These are phyloP conservation scores for Colletotrichum eremochloae DNA, from an alignment of 2,329 filamentous ascomycete species.

Conservation along the genomic window DNA sequence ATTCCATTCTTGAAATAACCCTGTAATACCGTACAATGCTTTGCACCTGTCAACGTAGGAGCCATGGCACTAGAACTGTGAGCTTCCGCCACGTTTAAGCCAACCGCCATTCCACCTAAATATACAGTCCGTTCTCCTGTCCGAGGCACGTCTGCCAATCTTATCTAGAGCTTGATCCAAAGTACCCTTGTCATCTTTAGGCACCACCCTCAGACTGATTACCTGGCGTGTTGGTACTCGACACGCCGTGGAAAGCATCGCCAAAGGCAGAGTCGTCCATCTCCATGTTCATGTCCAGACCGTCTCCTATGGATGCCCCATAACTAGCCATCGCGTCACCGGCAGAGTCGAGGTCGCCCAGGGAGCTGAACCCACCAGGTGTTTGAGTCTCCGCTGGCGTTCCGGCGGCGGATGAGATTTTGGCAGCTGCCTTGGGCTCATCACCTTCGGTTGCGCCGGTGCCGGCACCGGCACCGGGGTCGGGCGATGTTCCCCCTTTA, in stretches of 20 bases:
- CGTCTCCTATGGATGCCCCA: slow-evolving; percentile 63
- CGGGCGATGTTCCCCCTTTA: slow-evolving; percentile 67
- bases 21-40: slow-evolving; percentile 23
- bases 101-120: not conserved
- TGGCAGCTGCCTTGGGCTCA: slow-evolving; percentile 26
- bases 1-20: slow-evolving; percentile 19
- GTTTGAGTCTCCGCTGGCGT: slow-evolving; percentile 59
- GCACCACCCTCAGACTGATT: slow-evolving; percentile 42
- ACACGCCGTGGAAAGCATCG: slow-evolving; percentile 81
- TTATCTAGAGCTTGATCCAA: not conserved
- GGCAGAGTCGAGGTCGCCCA: slow-evolving; percentile 77
- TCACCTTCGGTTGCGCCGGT: slow-evolving; percentile 36
- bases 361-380: slow-evolving; percentile 64
- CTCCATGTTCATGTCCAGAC: slow-evolving; percentile 73
- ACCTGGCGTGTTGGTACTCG: slow-evolving; percentile 54
- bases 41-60: slow-evolving; percentile 5
- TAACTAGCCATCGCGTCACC: slow-evolving; percentile 79
- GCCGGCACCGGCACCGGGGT: slow-evolving; percentile 47
- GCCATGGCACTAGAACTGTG: not conserved
- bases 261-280: slow-evolving; percentile 87
- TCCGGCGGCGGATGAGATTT: slow-evolving; percentile 54
- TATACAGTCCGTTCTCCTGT: slow-evolving; percentile 7
- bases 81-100: not conserved
- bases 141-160: not conserved
- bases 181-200: slow-evolving; percentile 8